A percentile compares a stretch with the other conserved stretches of the same genome.
Conservation (phyloP, 148 eudicot species). For the Amaranthus hypochondriacus region DNA sequence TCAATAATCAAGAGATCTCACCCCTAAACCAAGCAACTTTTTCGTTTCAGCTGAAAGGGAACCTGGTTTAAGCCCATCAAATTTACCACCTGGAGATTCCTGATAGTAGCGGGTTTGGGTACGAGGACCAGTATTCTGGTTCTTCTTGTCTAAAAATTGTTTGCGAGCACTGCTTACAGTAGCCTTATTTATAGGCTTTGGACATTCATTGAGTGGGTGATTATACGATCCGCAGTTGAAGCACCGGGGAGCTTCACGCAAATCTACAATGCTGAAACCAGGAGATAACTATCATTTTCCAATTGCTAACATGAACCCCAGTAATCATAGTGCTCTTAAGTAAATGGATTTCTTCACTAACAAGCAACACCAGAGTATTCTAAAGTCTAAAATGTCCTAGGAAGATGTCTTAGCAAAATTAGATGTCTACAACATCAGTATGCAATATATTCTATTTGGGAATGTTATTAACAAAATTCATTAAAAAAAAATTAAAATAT, state of each 20-base stretch:
- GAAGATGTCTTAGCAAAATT: too few species aligned
- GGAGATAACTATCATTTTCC: not conserved
- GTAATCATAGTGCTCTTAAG: not conserved
- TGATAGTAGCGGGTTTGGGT: constrained; percentile 48
- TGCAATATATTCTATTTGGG: too few species aligned
- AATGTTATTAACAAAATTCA: too few species aligned
- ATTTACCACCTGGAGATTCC: constrained; percentile 44
- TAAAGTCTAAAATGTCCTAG: not conserved
- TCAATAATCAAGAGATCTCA: constrained; percentile 16
- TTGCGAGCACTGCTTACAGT: constrained; percentile 45
- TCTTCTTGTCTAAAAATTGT: constrained; percentile 34
- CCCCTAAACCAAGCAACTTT: constrained; percentile 42
- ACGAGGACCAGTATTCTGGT: constrained; percentile 28
- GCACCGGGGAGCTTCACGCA: constrained; percentile 45
- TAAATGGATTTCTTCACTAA: not conserved
- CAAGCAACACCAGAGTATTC: not conserved
- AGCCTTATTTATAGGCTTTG: constrained; percentile 35
- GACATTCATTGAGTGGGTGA: constrained; percentile 46
- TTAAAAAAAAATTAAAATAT: not conserved
- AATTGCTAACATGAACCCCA: not conserved
- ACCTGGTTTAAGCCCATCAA: constrained; percentile 49
- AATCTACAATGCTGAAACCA: constrained; percentile 31
- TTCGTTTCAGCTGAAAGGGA: constrained; percentile 39
- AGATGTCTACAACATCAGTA: too few species aligned
- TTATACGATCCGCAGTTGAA: constrained; percentile 51